Percentiles rank a stretch among this genome's conserved stretches.
Evolutionary conservation across 192 early-diverging fungal species (phyloP).

Genomic region (Coemansia reversa): DNA sequence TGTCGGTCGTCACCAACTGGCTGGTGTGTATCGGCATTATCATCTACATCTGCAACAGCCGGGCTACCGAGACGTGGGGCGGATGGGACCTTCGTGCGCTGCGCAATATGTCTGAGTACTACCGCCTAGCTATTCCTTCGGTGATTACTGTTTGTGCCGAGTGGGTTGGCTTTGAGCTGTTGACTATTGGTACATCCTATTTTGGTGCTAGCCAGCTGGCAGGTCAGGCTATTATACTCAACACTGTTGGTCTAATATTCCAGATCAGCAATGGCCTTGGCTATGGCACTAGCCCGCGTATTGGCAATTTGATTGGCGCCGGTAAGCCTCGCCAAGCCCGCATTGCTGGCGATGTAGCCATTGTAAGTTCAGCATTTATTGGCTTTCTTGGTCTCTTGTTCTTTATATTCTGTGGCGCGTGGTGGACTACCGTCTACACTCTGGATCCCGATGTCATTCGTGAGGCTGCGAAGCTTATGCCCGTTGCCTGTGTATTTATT

Average conservation of each 20-base stretch:
- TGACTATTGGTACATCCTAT: slow-evolving; percentile 69
- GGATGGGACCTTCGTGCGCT: slow-evolving; percentile 74
- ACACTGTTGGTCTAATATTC: slow-evolving; percentile 66
- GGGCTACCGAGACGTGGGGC: slow-evolving; percentile 79
- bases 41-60: slow-evolving; percentile 60
- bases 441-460: slow-evolving; percentile 27
- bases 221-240: slow-evolving; percentile 73
- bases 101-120: slow-evolving; percentile 59
- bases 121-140: slow-evolving; percentile 73
- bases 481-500: slow-evolving; percentile 37
- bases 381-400: slow-evolving; percentile 58
- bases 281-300: slow-evolving; percentile 74
- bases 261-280: slow-evolving; percentile 79
- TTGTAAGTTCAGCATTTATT: slow-evolving; percentile 56
- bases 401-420: slow-evolving; percentile 56
- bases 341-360: slow-evolving; percentile 54
- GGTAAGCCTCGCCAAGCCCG: slow-evolving; percentile 56
- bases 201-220: slow-evolving; percentile 74
- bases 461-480: slow-evolving; percentile 32
- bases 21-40: slow-evolving; percentile 63
- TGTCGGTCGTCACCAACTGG: slow-evolving; percentile 66
- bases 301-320: slow-evolving; percentile 72
- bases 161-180: slow-evolving; percentile 77
- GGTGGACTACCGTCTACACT: slow-evolving; percentile 64
- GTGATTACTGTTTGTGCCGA: slow-evolving; percentile 77